Percentiles rank a stretch among this genome's conserved stretches.
Conservation (phyloP, 2,329 filamentous ascomycete genomes). For the Colletotrichum ledebouriae region DNA sequence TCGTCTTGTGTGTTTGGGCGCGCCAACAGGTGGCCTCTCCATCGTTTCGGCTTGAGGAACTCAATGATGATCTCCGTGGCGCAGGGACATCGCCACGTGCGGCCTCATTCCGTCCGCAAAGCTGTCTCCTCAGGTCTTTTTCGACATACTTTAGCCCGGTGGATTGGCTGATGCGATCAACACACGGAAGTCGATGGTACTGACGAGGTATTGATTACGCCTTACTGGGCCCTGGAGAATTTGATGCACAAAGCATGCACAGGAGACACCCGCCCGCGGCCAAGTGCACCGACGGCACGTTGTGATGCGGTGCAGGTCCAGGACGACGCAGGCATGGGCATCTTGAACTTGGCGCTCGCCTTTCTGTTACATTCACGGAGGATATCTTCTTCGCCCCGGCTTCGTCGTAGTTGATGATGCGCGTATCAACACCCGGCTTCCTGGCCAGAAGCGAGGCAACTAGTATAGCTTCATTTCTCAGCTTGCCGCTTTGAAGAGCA, state of each 20-base stretch:
- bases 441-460: constrained; percentile 6
- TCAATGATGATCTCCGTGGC: constrained; percentile 11
- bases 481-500: not conserved
- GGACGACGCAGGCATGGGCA: constrained; percentile 7
- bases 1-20: not conserved
- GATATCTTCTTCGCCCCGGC: not conserved
- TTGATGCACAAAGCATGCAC: constrained; percentile 25
- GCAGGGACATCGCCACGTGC: constrained; percentile 30
- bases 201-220: constrained; percentile 18
- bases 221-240: constrained; percentile 6
- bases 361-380: constrained; percentile 12
- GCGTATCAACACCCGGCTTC: not conserved
- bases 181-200: not conserved
- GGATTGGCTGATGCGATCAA: constrained; percentile 3
- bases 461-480: not conserved
- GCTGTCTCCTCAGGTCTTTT: constrained; percentile 2
- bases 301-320: no score
- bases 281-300: not conserved
- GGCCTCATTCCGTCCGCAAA: not conserved
- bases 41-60: constrained; percentile 25
- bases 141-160: not conserved
- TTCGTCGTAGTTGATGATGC: not conserved
- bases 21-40: not conserved
- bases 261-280: constrained; percentile 1
- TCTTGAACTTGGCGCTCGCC: not conserved